Conservation (phyloP, 1,139 yeast species). For the Geotrichum klebahnii region DNA sequence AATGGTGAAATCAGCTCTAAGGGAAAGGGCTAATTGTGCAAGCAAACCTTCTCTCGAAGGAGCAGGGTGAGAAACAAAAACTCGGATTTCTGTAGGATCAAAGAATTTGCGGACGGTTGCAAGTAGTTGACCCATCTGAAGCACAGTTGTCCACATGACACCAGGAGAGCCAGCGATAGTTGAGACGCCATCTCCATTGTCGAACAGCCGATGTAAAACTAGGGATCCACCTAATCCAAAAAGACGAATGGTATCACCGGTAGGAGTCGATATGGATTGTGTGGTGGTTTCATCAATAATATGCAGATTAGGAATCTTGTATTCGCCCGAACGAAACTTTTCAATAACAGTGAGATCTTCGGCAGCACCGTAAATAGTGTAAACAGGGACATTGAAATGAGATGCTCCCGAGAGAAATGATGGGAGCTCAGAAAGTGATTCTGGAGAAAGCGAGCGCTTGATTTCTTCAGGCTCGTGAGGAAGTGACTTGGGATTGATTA, state of each 20-base stretch:
- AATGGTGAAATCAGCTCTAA: conserved; percentile 68
- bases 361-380: conserved; percentile 69
- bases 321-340: conserved; percentile 54
- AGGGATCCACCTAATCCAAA: conserved; percentile 72
- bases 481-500: conserved; percentile 47
- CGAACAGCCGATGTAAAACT: conserved; percentile 63
- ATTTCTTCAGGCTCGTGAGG: conserved; percentile 41
- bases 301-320: conserved; percentile 53
- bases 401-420: conserved; percentile 49
- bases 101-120: conserved; percentile 45
- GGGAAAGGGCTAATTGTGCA: conserved; percentile 62
- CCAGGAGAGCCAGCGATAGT: conserved; percentile 66
- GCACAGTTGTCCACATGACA: conserved; percentile 67
- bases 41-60: conserved; percentile 62
- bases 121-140: conserved; percentile 64
- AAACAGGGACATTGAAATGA: conserved; percentile 58
- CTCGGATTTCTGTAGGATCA: conserved; percentile 49
- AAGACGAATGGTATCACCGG: conserved; percentile 49
- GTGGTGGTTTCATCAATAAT: conserved; percentile 56
- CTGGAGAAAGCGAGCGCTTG: conserved; percentile 40
- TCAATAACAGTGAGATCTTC: conserved; percentile 68
- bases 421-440: conserved; percentile 53
- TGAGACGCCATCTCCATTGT: conserved; percentile 52
- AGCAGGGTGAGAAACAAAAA: conserved; percentile 66
- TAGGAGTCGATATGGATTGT: conserved; percentile 39